These are phyloP conservation scores for Peronosclerospora sorghi DNA, from an alignment of 352 stramenopile genomes.

Conservation along the genomic window DNA sequence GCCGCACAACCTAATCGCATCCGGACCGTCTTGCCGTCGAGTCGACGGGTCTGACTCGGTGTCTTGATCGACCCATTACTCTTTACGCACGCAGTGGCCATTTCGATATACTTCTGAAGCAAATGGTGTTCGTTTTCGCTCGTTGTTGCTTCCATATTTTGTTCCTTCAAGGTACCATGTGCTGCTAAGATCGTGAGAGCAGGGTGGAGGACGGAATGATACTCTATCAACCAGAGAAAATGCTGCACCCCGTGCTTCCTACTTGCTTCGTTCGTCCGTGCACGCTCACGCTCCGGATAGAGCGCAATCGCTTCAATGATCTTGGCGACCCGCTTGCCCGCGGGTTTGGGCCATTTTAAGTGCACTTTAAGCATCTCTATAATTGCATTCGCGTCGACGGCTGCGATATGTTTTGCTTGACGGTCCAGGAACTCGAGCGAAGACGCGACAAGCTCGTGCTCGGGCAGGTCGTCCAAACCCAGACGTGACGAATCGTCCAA, in stretches of 20 bases:
- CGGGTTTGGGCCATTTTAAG: constrained; percentile 64
- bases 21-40: constrained; percentile 45
- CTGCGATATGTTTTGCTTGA: constrained; percentile 13
- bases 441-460: constrained; percentile 29
- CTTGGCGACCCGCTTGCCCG: constrained; percentile 49
- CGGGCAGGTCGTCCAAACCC: constrained; percentile 6
- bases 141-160: neutral
- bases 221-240: constrained; percentile 61
- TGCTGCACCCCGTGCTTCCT: constrained; percentile 37
- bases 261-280: neutral
- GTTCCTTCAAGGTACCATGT: constrained; percentile 7
- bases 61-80: constrained; percentile 8
- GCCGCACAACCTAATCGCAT: constrained; percentile 24
- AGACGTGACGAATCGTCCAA: neutral
- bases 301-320: constrained; percentile 50
- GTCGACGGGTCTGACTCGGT: constrained; percentile 12
- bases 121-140: constrained; percentile 5
- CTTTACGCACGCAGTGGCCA: constrained; percentile 25
- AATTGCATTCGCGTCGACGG: constrained; percentile 29
- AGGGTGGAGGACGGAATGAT: constrained; percentile 39
- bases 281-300: constrained; percentile 26
- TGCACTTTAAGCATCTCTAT: constrained; percentile 67
- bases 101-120: constrained; percentile 24
- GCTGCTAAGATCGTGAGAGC: constrained; percentile 43
- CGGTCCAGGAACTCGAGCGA: constrained; percentile 23